Evolutionary conservation across 2,329 filamentous ascomycete genomes (phyloP), one percentile per base, ranked within the genome.

Genomic region (Botrytis pseudocinerea): DNA sequence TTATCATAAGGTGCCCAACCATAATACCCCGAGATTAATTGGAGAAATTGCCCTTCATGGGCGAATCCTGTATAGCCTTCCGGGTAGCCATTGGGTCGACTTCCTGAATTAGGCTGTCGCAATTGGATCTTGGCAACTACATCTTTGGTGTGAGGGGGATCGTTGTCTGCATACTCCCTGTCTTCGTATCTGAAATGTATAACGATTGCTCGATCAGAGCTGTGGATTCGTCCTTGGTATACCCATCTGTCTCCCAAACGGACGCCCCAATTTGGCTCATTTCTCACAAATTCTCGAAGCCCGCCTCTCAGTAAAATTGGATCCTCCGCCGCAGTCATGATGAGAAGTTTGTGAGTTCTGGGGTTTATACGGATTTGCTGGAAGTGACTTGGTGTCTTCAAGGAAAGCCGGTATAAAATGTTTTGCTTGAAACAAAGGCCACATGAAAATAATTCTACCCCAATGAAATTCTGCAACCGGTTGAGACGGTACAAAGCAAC

Each of bases 81-180:
- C 28, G 64, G 64, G 9, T 57, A 42, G 48, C 64, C 64, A 68
- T 54, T 28, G 25, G 35, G 48, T 57, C 64, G 64, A 40, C 38
- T 28, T 28, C 25, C 35, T 9, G 0, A 3, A 2, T 12, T 1
- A 14, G 28, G 2, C 6, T 9, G 35, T 57, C 8, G 46, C 7
- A 57, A 42, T 1, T 22, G 12, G 25, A 68, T 42, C 20, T 57
- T 68, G 25, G 14, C 14, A 28, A 40, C 48, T 20, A 68, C 22
- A 54, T 68, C 48, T 8, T 18, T 28, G 5, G 48, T 68, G 46
- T 68, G 48, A 22, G 25, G 48, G 20, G 25, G 16, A 9, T n/a
- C 14, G 25, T 62, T n/a, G 16, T 62, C 38, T 40, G n/a, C 25
- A 18, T 0, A 12, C 18, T 57, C 16, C 25, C 18, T 12, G 25